Percentiles rank a stretch among this genome's conserved stretches.
phyloP scores from a whole-genome alignment of 331 rosid genomes.

The Quercus phellos region DNA sequence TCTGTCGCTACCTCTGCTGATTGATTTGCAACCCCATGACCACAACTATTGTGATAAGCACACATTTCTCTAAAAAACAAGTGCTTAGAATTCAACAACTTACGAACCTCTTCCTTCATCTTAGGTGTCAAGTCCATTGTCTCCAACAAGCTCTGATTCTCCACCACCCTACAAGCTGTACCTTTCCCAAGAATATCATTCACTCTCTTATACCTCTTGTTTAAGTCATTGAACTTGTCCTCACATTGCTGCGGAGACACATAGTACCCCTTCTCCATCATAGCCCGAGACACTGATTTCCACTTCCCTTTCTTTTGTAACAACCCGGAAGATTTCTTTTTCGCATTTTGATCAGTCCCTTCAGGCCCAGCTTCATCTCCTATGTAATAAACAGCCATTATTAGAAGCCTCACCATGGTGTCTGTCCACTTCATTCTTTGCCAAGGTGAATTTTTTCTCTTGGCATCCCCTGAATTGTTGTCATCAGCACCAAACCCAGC shows the following conservation, averaged over 20 bases:
- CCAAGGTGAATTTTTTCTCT: slow-evolving; percentile 76
- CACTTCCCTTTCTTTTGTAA: slow-evolving; percentile 94
- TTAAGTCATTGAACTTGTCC: slow-evolving; percentile 90
- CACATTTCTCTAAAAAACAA: slow-evolving; percentile 94
- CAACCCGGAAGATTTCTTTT: slow-evolving; percentile 56
- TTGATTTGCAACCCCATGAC: slow-evolving; percentile 43
- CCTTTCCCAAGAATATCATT: slow-evolving; percentile 94
- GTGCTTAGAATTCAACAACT: slow-evolving; percentile 82
- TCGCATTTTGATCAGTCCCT: slow-evolving; percentile 38
- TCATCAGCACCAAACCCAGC: slow-evolving; percentile 45
- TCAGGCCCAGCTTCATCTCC: slow-evolving; percentile 77
- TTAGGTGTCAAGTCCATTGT: slow-evolving; percentile 65
- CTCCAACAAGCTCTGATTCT: slow-evolving; percentile 68
- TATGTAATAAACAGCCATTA: slow-evolving; percentile 82
- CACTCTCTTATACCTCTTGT: slow-evolving; percentile 89
- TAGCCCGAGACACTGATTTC: slow-evolving; percentile 86
- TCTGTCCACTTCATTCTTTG: slow-evolving; percentile 99
- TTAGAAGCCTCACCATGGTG: slow-evolving; percentile 74
- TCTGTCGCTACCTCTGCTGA: slow-evolving; percentile 44
- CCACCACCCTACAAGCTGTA: slow-evolving; percentile 81
- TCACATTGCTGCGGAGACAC: slow-evolving; percentile 97
- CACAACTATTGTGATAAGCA: slow-evolving; percentile 85
- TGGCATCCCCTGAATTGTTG: slow-evolving; percentile 41
- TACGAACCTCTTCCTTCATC: slow-evolving; percentile 73
- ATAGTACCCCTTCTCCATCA: slow-evolving; percentile 81